phyloP scores from a whole-genome alignment of 2,329 filamentous ascomycete species.

The Tolypocladium capitatum region DNA sequence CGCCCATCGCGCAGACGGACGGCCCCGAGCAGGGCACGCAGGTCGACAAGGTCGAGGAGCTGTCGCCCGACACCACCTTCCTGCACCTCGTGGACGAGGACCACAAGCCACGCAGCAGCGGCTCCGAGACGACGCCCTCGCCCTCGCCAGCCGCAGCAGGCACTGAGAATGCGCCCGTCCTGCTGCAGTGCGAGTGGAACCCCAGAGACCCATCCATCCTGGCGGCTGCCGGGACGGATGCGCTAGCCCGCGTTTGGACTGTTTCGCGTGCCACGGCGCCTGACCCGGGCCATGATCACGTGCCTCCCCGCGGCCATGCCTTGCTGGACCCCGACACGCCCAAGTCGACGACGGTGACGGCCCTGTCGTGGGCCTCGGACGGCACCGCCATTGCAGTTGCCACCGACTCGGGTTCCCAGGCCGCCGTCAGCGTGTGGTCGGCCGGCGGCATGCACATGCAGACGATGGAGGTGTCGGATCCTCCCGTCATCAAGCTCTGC shows the following conservation, averaged over 20 bases:
- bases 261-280: conserved; percentile 39
- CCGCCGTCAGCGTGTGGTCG: conserved; percentile 43
- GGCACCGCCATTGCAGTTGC: conserved; percentile 44
- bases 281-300: conserved; percentile 26
- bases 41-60: conserved; percentile 49
- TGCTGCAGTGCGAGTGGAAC: conserved; percentile 59
- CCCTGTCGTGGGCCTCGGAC: conserved; percentile 47
- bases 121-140: conserved; percentile 20
- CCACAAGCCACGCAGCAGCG: conserved; percentile 9
- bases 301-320: conserved; percentile 21
- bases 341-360: conserved; percentile 39
- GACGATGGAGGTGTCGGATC: conserved; percentile 42
- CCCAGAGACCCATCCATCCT: conserved; percentile 50
- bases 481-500: conserved; percentile 47
- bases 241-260: conserved; percentile 57
- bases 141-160: conserved; percentile 23
- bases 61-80: conserved; percentile 46
- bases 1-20: conserved; percentile 41
- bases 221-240: conserved; percentile 56
- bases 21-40: conserved; percentile 53
- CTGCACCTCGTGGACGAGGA: conserved; percentile 38
- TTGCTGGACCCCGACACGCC: conserved; percentile 41
- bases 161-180: conserved; percentile 41
- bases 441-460: conserved; percentile 38
- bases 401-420: conserved; percentile 36